These are phyloP conservation scores for Asterochloris erici DNA, from an alignment of 139 green algal species.

Conservation along the genomic window DNA sequence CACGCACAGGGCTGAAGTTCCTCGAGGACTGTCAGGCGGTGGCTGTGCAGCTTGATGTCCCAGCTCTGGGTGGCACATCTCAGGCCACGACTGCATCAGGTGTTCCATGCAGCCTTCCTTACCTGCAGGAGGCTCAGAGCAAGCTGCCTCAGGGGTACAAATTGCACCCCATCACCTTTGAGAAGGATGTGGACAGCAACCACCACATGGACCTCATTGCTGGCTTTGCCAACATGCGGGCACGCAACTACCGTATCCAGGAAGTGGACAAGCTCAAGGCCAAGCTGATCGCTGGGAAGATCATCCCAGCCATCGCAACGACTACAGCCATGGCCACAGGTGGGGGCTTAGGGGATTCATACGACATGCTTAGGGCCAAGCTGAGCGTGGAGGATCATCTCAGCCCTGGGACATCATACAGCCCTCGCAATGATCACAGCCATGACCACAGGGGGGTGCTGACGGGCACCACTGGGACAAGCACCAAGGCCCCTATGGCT, in stretches of 20 bases:
- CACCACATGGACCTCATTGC: conserved; percentile 97
- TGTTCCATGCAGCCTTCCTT: too few relatives aligned
- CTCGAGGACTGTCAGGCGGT: too few relatives aligned
- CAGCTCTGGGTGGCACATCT: too few relatives aligned
- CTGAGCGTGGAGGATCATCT: conserved; percentile 98
- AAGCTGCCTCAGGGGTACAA: conserved; percentile 54
- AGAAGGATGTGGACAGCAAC: conserved; percentile 98
- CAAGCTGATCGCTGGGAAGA: conserved; percentile 97
- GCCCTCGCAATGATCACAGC: conserved; percentile 95
- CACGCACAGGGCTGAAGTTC: too few relatives aligned
- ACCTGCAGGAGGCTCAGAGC: conserved; percentile 13
- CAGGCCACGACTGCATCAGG: too few relatives aligned
- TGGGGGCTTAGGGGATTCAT: not conserved
- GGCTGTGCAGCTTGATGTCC: too few relatives aligned
- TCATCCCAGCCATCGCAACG: conserved; percentile 98
- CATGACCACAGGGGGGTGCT: conserved; percentile 70
- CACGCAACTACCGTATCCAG: conserved; percentile 87
- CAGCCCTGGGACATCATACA: too few relatives aligned
- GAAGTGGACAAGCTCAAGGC: conserved; percentile 92
- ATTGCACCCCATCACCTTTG: conserved; percentile 77
- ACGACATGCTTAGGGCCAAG: conserved; percentile 95
- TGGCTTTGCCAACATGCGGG: conserved; percentile 95
- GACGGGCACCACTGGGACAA: too few relatives aligned
- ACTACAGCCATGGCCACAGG: conserved; percentile 92
- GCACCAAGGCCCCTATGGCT: too few relatives aligned